These are phyloP conservation scores for Yamagishiella unicocca DNA, from an alignment of 139 green algal species.

Conservation along the genomic window DNA sequence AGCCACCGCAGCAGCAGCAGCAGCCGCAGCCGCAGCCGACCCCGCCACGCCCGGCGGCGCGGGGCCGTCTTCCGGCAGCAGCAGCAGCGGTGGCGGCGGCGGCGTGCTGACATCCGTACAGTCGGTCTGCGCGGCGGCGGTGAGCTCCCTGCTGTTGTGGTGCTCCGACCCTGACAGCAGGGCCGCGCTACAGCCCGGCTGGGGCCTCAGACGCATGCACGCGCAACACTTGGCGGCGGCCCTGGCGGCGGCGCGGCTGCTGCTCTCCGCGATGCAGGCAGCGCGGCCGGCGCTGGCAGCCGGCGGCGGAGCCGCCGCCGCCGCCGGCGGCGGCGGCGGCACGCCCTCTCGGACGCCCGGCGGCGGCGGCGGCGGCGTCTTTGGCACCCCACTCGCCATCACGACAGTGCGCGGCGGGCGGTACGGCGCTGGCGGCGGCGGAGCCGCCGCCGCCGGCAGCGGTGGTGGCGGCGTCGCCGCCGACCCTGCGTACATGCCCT, in stretches of 20 bases:
- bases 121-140: neutral
- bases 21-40: neutral
- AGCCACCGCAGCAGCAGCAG: neutral
- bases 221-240: constrained; percentile 7
- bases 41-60: neutral
- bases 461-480: neutral
- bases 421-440: neutral
- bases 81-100: neutral
- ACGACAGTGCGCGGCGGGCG: neutral
- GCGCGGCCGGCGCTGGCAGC: neutral
- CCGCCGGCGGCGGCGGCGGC: neutral
- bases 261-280: constrained; percentile 13
- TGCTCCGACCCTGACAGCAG: neutral
- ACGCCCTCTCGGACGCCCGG: neutral
- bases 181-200: constrained; percentile 10
- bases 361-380: neutral
- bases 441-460: too few species aligned
- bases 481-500: constrained; percentile 3
- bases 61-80: neutral
- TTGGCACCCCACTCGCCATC: neutral
- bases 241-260: constrained; percentile 26
- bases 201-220: constrained; percentile 35
- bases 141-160: constrained; percentile 25
- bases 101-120: neutral
- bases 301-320: neutral